These are phyloP conservation scores for Prunus mira DNA, from an alignment of 306 rosid species.

Conservation along the genomic window DNA sequence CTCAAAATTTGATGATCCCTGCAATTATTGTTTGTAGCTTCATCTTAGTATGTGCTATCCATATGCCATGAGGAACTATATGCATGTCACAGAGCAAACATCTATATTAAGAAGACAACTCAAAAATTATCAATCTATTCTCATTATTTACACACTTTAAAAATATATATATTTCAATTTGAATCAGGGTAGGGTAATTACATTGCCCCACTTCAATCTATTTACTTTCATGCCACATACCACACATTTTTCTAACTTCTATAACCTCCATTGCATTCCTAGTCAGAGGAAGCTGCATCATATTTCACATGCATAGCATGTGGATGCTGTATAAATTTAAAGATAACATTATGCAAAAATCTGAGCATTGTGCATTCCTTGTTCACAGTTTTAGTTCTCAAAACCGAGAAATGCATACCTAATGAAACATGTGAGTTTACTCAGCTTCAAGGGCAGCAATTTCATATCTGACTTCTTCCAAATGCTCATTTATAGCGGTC, in stretches of 20 bases:
- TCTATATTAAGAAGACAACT: not conserved
- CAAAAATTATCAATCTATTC: not conserved
- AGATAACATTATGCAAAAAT: not conserved
- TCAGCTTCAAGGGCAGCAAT: constrained; percentile 78
- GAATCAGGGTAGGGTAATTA: not conserved
- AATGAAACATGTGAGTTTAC: constrained; percentile 16
- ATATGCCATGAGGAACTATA: not conserved
- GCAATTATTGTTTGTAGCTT: not conserved
- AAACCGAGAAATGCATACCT: not conserved
- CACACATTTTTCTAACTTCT: not conserved
- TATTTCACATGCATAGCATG: not conserved
- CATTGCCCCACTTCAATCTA: not conserved
- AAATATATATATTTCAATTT: not conserved
- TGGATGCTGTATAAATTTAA: not conserved
- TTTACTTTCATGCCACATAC: not conserved
- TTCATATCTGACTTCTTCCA: constrained; percentile 94
- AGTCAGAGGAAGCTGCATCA: not conserved
- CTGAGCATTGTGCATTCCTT: not conserved
- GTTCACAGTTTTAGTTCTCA: not conserved
- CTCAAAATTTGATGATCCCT: not conserved
- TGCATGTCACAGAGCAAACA: not conserved
- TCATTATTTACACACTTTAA: not conserved
- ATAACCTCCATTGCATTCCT: not conserved
- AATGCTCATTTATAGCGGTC: constrained; percentile 71
- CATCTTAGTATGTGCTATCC: not conserved